A percentile compares a stretch with the other conserved stretches of the same genome.
These are phyloP conservation scores for Colletotrichum sp. DNA, from an alignment of 2,329 filamentous ascomycete species.

Conservation along the genomic window DNA sequence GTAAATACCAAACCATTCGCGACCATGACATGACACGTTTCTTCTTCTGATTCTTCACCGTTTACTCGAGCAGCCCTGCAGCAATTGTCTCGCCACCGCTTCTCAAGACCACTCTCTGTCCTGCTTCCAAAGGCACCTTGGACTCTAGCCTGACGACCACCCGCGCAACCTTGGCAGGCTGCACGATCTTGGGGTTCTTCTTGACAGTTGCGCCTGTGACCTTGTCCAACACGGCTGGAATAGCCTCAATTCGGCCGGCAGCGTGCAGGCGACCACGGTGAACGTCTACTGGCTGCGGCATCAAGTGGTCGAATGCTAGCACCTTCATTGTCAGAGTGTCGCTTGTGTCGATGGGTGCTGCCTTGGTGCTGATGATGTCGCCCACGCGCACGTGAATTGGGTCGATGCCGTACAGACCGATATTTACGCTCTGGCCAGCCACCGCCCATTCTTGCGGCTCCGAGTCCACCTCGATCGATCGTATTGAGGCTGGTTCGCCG, in stretches of 20 bases:
- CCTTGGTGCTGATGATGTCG: constrained; percentile 81
- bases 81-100: constrained; percentile 84
- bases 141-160: constrained; percentile 76
- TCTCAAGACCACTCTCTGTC: constrained; percentile 80
- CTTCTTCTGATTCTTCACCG: background rate
- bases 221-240: constrained; percentile 81
- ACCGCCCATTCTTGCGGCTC: constrained; percentile 85
- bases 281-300: constrained; percentile 88
- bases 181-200: constrained; percentile 85
- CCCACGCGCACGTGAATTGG: constrained; percentile 81
- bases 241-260: constrained; percentile 72
- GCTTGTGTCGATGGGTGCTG: constrained; percentile 70
- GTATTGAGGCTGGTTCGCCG: constrained; percentile 80
- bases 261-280: constrained; percentile 85
- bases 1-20: background rate
- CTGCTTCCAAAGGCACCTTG: constrained; percentile 80
- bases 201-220: constrained; percentile 75
- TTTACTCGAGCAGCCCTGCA: constrained; percentile 80
- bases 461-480: constrained; percentile 78
- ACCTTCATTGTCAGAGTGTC: constrained; percentile 82
- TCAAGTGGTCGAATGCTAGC: constrained; percentile 86
- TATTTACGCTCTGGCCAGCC: constrained; percentile 83
- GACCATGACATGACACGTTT: background rate
- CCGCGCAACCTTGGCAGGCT: constrained; percentile 78
- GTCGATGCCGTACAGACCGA: constrained; percentile 88